Conservation (phyloP, 2,329 filamentous ascomycete species). For the Aureobasidium sp. region DNA sequence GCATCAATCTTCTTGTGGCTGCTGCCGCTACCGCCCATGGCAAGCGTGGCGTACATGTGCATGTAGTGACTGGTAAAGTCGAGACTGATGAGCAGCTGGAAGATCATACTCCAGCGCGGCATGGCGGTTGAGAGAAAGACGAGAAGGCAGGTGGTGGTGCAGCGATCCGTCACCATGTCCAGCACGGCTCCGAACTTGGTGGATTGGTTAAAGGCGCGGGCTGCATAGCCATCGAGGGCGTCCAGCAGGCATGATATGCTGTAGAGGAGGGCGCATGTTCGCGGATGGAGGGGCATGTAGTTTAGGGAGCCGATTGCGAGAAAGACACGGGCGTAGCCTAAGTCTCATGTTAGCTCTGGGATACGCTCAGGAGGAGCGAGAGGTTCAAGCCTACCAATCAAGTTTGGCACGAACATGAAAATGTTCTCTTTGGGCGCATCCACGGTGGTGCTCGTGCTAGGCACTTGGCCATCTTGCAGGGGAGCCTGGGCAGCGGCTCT, state of each 20-base stretch:
- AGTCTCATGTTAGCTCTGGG: slow-evolving; percentile 1
- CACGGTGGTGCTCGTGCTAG: background rate
- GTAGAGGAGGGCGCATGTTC: slow-evolving; percentile 87
- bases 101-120: slow-evolving; percentile 86
- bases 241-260: slow-evolving; percentile 91
- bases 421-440: slow-evolving; percentile 44
- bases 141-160: slow-evolving; percentile 89
- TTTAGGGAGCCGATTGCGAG: slow-evolving; percentile 83
- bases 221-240: slow-evolving; percentile 90
- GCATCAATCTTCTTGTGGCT: slow-evolving; percentile 94
- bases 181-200: slow-evolving; percentile 94
- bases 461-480: background rate
- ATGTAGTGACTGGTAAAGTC: slow-evolving; percentile 97
- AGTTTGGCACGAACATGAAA: slow-evolving; percentile 47
- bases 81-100: slow-evolving; percentile 86
- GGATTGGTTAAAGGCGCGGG: slow-evolving; percentile 77
- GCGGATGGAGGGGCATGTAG: slow-evolving; percentile 98
- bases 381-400: slow-evolving; percentile 38
- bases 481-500: background rate
- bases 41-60: slow-evolving; percentile 95
- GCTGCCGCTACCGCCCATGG: slow-evolving; percentile 69
- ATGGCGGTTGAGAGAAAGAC: slow-evolving; percentile 94
- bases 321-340: slow-evolving; percentile 46
- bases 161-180: slow-evolving; percentile 98
- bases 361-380: background rate